A percentile compares a stretch with the other conserved stretches of the same genome.
phyloP scores from a whole-genome alignment of 2,329 filamentous ascomycete genomes.

The Talaromyces piceae region DNA sequence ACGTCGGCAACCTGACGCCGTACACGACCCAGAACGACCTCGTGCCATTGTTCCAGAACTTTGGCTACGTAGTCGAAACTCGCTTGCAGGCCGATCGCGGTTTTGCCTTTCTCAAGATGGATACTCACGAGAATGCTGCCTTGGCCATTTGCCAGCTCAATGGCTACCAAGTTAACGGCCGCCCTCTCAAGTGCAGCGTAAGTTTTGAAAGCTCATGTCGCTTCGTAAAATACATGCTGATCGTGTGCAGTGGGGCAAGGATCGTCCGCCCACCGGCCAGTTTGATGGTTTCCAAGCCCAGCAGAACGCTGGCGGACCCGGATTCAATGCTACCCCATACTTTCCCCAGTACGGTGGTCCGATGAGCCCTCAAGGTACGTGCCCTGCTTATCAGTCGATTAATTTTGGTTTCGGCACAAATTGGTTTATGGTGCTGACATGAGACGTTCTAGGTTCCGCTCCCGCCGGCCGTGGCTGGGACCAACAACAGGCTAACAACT shows the following conservation, averaged over 20 bases:
- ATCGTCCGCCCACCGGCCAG: conserved; percentile 79
- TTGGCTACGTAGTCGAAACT: conserved; percentile 94
- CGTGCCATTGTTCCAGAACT: conserved; percentile 97
- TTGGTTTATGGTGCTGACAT: conserved; percentile 9
- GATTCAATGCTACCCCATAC: conserved; percentile 66
- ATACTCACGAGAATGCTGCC: conserved; percentile 92
- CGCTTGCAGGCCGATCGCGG: conserved; percentile 96
- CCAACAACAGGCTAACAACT: conserved; percentile 52
- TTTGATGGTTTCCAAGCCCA: conserved; percentile 81
- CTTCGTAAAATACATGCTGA: too few species aligned
- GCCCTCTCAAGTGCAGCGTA: conserved; percentile 97
- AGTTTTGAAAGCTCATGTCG: conserved; percentile 33
- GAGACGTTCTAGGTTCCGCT: conserved; percentile 41
- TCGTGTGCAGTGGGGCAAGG: conserved; percentile 83
- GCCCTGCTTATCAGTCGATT: too few species aligned
- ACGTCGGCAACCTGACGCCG: conserved; percentile 93
- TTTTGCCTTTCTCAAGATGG: conserved; percentile 99
- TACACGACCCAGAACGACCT: conserved; percentile 96
- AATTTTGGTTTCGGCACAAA: too few species aligned
- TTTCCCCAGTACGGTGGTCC: conserved; percentile 83
- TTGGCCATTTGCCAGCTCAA: conserved; percentile 98
- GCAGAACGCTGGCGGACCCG: conserved; percentile 57
- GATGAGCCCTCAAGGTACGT: conserved; percentile 53
- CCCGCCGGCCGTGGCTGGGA: conserved; percentile 50
- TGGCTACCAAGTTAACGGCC: conserved; percentile 94